phyloP scores from a whole-genome alignment of 805 yeast species.

The Isabelozyma gotoi region DNA sequence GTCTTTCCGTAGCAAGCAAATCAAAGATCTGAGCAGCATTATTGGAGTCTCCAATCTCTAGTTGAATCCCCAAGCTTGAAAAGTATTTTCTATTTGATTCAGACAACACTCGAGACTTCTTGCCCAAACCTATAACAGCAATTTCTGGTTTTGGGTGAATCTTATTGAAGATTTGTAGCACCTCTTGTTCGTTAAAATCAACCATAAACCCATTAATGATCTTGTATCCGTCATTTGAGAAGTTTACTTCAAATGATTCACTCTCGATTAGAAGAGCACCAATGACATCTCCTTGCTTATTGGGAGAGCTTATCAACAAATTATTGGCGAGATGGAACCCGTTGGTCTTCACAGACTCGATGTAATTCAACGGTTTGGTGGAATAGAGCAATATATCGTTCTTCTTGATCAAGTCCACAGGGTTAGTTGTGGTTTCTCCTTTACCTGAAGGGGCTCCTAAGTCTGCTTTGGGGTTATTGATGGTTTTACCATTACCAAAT shows the following conservation, averaged over 20 bases:
- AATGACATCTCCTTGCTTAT: conserved; percentile 32
- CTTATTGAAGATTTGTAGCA: conserved; percentile 49
- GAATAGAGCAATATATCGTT: conserved; percentile 44
- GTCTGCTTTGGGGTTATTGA: conserved; percentile 1
- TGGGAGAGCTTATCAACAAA: conserved; percentile 45
- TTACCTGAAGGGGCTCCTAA: conserved; percentile 34
- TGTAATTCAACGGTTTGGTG: conserved; percentile 42
- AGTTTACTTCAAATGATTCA: conserved; percentile 62
- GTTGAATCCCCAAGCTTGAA: conserved; percentile 61
- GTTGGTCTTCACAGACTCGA: conserved; percentile 45
- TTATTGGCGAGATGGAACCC: conserved; percentile 62
- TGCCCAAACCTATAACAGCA: conserved; percentile 70
- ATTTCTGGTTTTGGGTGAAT: conserved; percentile 79
- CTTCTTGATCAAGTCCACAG: conserved; percentile 43
- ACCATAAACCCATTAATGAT: conserved; percentile 50
- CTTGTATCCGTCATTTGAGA: conserved; percentile 46
- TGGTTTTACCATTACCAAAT: conserved; percentile 29
- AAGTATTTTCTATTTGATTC: conserved; percentile 52
- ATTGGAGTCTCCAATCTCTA: conserved; percentile 62
- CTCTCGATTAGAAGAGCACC: conserved; percentile 53
- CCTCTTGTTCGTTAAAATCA: conserved; percentile 42
- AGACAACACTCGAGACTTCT: conserved; percentile 59
- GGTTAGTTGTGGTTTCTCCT: conserved; percentile 39
- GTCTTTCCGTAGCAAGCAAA: conserved; percentile 76
- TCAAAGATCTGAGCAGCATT: conserved; percentile 73